Base-by-base conservation (phyloP, 305 asterid species). In the Fraxinus sp. region DNA sequence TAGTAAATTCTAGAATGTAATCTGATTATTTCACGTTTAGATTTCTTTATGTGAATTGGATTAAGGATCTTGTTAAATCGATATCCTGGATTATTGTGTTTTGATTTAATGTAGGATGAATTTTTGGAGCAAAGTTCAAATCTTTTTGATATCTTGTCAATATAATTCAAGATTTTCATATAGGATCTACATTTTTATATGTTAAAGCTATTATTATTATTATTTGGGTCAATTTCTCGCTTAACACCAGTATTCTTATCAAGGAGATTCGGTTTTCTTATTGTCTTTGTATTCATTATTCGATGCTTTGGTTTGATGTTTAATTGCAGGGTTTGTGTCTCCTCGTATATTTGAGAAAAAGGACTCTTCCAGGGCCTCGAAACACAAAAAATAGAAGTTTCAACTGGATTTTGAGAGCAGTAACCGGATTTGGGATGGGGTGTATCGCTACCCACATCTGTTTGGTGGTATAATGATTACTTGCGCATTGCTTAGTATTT, bases 391-490 rank as follows among this genome's bases (percentile, higher is more conserved):
- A 66, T 62, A 84, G 80, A 82, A 84, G 82, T 39, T 81, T 83
- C 77, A 89, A 74, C 94, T 94, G 99, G 99, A 95, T 5, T 86
- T 89, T 41, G 97, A 91, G 86, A 91, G 90, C 90, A 89, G 90
- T 85, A 90, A 86, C 82, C 92, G 97, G 97, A 89, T 91, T 33
- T 91, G 87, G 90, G 97, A 95, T 75, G 95, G 98, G 82, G 89
- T 90, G 85, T 89, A 88, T 86, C 91, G 87, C 89, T 88, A 90
- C 86, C 94, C 98, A 7, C 95, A 89, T 78, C 88, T 94, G 79
- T 90, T 95, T 85, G 97, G 98, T 85, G 95, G 99, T 82, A 93
- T 95, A 80, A 95, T 95, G 98, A 88, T 95, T 64, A 95, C 97
- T 74, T 93, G 97, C 79, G 97, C 98, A 2, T 82, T 95, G 85